Percentiles rank a stretch among this genome's conserved stretches.
phyloP scores from a whole-genome alignment of 768 basidiomycete genomes.

The Boletus subparvulus region DNA sequence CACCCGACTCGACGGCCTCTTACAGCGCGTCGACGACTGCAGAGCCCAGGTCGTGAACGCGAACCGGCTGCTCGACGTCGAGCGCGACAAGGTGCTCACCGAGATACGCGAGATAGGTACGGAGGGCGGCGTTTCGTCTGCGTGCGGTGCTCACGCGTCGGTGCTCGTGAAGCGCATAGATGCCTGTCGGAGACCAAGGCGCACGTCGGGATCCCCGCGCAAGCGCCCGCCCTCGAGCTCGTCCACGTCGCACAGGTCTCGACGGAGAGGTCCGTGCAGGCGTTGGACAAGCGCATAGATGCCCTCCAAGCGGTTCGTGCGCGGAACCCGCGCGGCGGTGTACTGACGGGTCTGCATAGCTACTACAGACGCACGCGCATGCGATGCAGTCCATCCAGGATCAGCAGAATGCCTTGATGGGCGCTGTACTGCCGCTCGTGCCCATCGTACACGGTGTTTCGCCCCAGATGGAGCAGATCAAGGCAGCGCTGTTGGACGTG shows the following conservation, averaged over 20 bases:
- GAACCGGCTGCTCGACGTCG: slow-evolving; percentile 57
- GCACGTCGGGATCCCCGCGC: slow-evolving; percentile 56
- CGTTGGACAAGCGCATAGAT: slow-evolving; percentile 55
- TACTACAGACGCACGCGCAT: slow-evolving; percentile 54
- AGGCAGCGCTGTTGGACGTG: slow-evolving; percentile 15
- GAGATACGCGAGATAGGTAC: slow-evolving; percentile 39
- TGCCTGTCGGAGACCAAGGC: slow-evolving; percentile 62
- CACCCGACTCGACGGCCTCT: slow-evolving; percentile 51
- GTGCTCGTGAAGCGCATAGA: slow-evolving; percentile 51
- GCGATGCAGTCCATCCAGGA: slow-evolving; percentile 56
- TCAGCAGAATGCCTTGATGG: slow-evolving; percentile 32
- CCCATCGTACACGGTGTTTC: slow-evolving; percentile 62
- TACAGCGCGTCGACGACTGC: slow-evolving; percentile 49
- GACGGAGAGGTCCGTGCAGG: slow-evolving; percentile 40
- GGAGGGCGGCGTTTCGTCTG: background rate
- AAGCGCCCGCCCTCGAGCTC: slow-evolving; percentile 40
- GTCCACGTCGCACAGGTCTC: slow-evolving; percentile 42
- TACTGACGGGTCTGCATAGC: slow-evolving; percentile 32
- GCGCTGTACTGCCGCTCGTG: slow-evolving; percentile 56
- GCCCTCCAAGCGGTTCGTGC: slow-evolving; percentile 49
- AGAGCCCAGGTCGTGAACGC: slow-evolving; percentile 52
- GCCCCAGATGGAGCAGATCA: slow-evolving; percentile 44
- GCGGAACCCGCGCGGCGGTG: slow-evolving; percentile 2
- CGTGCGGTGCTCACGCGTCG: slow-evolving; percentile 7
- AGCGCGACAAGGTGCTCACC: slow-evolving; percentile 53